Evolutionary conservation across 306 rosid genomes (phyloP), one percentile per base, ranked within the genome.

Genomic region (Herpetospermum pedunculosum): DNA sequence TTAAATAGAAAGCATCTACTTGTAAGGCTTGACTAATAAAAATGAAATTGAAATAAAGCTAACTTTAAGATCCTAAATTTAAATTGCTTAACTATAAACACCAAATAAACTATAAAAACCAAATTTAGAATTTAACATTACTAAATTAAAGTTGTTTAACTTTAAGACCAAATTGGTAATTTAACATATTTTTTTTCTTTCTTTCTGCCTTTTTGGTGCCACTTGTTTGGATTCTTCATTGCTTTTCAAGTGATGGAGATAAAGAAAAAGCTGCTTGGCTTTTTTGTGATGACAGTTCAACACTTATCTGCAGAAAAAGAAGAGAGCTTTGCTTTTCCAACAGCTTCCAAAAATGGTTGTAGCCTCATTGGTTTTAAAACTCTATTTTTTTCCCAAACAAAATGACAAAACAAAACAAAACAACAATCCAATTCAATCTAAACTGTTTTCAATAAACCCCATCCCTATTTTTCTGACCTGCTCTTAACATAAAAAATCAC

Each of bases 231-330:
- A 62, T 74, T 77, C 43, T 47, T 70, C 5, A 8, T 11, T 28
- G 5, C 13, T 43, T 43, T 30, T 35, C 8, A 14, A 12, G 34
- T 47, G 7, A 5, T 25, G 23, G 54, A 44, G 16, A 14, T 25
- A 81, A 49, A 48, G 43, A 40, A 76, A 70, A 73, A 73, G 81
- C 53, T 69, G 49, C 72, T 60, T 68, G 52, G 49, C 54, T n/a
- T 50, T 52, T 43, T 53, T 52, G 64, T 28, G 71, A 55, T 48
- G n/a, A 53, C 37, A 67, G 65, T 53, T 69, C 79, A 72, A 58
- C 54, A 46, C 44, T 63, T 52, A 76, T 60, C 78, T 41, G n/a
- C 46, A 5, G 14, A 19, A 34, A 34, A 75, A 44, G 76, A 65
- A 50, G 19, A 57, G 16, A 14, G 15, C 0, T 54, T 47, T 25